Conservation (phyloP, 1,139 yeast genomes). For the Nematodospora anomalae region DNA sequence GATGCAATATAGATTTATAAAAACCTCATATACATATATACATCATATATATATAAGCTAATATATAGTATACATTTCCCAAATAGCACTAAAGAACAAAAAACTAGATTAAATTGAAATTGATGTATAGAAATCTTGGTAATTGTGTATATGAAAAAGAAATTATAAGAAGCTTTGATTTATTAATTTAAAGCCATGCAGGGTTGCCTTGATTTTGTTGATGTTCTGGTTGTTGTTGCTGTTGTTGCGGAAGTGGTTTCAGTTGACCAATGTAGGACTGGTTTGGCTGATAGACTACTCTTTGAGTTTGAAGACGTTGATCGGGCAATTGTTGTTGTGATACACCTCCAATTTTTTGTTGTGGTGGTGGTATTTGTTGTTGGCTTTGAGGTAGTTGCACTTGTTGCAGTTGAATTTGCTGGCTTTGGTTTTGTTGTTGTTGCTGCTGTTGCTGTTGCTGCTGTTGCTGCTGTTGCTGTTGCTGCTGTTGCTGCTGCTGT, state of each 20-base stretch:
- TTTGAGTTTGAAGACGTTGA: slow-evolving; percentile 16
- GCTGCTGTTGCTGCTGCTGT: slow-evolving; percentile 14
- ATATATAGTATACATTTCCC: background rate
- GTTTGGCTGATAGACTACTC: slow-evolving; percentile 14
- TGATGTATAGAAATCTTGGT: background rate
- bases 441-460: slow-evolving; percentile 18
- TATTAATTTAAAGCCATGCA: slow-evolving; percentile 17
- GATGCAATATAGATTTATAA: slow-evolving; percentile 1
- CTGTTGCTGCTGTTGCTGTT: slow-evolving; percentile 14
- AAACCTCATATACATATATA: slow-evolving; percentile 1
- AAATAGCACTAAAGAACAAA: slow-evolving; percentile 1
- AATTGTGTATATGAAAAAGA: too few relatives aligned
- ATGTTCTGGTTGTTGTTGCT: slow-evolving; percentile 13
- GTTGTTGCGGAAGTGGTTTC: slow-evolving; percentile 23
- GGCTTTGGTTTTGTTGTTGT: slow-evolving; percentile 17
- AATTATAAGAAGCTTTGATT: slow-evolving; percentile 1
- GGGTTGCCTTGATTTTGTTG: slow-evolving; percentile 18
- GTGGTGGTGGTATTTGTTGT: slow-evolving; percentile 9
- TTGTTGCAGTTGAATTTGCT: slow-evolving; percentile 21
- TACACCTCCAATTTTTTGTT: slow-evolving; percentile 5
- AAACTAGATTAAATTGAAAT: background rate
- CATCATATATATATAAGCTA: background rate
- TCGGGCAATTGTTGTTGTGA: slow-evolving; percentile 10
- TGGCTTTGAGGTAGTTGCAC: slow-evolving; percentile 9
- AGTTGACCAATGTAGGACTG: slow-evolving; percentile 23